A percentile compares a stretch with the other conserved stretches of the same genome.
phyloP scores from a whole-genome alignment of 345 rosid species.

The Carallia pectinifolia region DNA sequence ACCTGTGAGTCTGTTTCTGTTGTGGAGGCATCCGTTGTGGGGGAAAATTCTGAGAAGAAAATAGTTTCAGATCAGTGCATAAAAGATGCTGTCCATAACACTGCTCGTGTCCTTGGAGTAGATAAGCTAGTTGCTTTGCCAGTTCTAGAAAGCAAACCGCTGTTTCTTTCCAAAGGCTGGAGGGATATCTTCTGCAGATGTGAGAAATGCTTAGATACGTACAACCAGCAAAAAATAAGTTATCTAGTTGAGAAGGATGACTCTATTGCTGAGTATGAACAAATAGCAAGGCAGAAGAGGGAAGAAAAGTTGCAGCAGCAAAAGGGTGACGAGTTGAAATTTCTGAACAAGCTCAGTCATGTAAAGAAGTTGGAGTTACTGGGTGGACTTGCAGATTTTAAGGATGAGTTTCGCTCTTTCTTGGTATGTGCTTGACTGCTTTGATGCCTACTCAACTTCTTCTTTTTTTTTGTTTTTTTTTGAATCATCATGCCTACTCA shows the following conservation, averaged over 20 bases:
- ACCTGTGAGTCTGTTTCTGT: constrained; percentile 21
- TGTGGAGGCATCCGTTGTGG: constrained; percentile 26
- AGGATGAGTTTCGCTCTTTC: constrained; percentile 63
- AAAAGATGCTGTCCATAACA: constrained; percentile 16
- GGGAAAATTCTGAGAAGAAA: constrained; percentile 50
- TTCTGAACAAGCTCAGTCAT: constrained; percentile 75
- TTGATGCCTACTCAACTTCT: too few species aligned
- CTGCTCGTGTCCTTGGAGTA: constrained; percentile 45
- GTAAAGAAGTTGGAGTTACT: constrained; percentile 87
- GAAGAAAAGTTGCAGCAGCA: constrained; percentile 83
- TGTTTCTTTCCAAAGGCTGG: constrained; percentile 86
- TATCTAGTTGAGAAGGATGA: constrained; percentile 79
- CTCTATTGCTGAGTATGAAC: constrained; percentile 85
- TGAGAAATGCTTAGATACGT: constrained; percentile 62
- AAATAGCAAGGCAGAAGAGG: constrained; percentile 79
- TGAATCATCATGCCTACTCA: too few species aligned
- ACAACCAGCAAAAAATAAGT: constrained; percentile 52
- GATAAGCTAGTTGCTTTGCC: constrained; percentile 20
- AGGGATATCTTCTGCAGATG: constrained; percentile 83
- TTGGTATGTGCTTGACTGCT: constrained; percentile 45
- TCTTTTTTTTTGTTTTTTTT: too few species aligned
- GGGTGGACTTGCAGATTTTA: constrained; percentile 81
- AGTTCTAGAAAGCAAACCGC: constrained; percentile 47
- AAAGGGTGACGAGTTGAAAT: constrained; percentile 62
- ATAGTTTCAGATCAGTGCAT: constrained; percentile 19